These are phyloP conservation scores for Fusarium sp. DNA, from an alignment of 2,329 filamentous ascomycete genomes.

Conservation along the genomic window DNA sequence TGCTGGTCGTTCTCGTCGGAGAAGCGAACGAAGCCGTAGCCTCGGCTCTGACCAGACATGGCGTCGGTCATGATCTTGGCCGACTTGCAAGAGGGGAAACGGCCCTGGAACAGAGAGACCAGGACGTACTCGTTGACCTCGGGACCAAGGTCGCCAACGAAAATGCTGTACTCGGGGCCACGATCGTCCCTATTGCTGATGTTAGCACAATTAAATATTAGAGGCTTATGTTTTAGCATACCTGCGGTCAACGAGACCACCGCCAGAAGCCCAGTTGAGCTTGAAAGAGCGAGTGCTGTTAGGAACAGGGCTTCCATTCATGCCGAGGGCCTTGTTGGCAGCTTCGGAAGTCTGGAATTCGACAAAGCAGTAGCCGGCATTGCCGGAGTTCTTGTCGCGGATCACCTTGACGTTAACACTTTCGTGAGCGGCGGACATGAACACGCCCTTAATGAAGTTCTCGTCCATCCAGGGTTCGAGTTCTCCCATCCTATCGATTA, in stretches of 20 bases:
- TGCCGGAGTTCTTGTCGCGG: conserved; percentile 98
- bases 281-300: conserved; percentile 97
- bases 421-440: conserved; percentile 88
- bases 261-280: conserved; percentile 98
- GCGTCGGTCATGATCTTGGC: conserved; percentile 99
- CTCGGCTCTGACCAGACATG: conserved; percentile 96
- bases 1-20: conserved; percentile 96
- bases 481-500: conserved; percentile 87
- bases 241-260: conserved; percentile 94
- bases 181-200: conserved; percentile 81
- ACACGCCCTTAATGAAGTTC: conserved; percentile 96
- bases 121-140: conserved; percentile 99
- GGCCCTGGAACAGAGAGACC: conserved; percentile 95
- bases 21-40: conserved; percentile 98
- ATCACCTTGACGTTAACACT: conserved; percentile 99
- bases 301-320: conserved; percentile 91
- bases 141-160: conserved; percentile 96
- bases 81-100: conserved; percentile 97
- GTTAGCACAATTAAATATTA: not conserved
- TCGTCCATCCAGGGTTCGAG: conserved; percentile 99
- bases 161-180: conserved; percentile 96
- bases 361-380: conserved; percentile 98
- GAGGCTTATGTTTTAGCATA: conserved; percentile 56
- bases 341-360: conserved; percentile 88
- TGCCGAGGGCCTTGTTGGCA: conserved; percentile 87